These are phyloP conservation scores for Phytophthora tentaculata DNA, from an alignment of 352 stramenopile genomes.

Conservation along the genomic window DNA sequence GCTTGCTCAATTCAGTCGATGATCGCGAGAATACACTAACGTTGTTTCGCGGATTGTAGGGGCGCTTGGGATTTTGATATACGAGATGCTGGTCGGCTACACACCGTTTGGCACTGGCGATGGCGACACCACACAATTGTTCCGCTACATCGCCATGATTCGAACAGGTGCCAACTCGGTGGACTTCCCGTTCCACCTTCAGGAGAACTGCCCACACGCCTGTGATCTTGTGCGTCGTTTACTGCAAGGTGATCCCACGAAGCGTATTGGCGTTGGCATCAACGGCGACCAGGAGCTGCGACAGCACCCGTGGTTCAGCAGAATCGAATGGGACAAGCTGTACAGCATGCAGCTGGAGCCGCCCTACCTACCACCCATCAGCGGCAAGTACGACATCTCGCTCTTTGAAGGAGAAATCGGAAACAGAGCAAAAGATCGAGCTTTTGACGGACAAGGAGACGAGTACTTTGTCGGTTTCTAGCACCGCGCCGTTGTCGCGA, in stretches of 20 bases:
- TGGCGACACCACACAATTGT: slow-evolving; percentile 95
- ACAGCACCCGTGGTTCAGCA: slow-evolving; percentile 74
- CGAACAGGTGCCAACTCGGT: slow-evolving; percentile 82
- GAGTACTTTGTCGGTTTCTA: slow-evolving; percentile 82
- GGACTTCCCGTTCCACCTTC: slow-evolving; percentile 73
- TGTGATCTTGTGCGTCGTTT: slow-evolving; percentile 93
- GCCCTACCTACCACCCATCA: slow-evolving; percentile 70
- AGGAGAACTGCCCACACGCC: slow-evolving; percentile 67
- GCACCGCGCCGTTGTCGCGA: neutral
- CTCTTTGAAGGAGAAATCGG: slow-evolving; percentile 80
- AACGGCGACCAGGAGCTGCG: slow-evolving; percentile 72
- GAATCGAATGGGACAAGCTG: slow-evolving; percentile 82
- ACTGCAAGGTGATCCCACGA: slow-evolving; percentile 88
- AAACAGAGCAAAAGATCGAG: slow-evolving; percentile 68
- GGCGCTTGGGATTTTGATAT: slow-evolving; percentile 95
- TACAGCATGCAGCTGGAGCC: slow-evolving; percentile 60
- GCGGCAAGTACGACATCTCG: slow-evolving; percentile 73
- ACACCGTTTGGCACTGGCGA: slow-evolving; percentile 93
- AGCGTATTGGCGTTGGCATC: slow-evolving; percentile 74
- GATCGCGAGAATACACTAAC: slow-evolving; percentile 2
- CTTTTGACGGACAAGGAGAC: slow-evolving; percentile 73
- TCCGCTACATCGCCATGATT: slow-evolving; percentile 97
- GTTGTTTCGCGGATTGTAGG: slow-evolving; percentile 33
- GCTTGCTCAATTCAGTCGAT: slow-evolving; percentile 8
- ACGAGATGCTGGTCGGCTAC: slow-evolving; percentile 96